Percentiles rank a stretch among this genome's conserved stretches.
phyloP scores from a whole-genome alignment of 257 asterid species.

The Solanum rostratum region DNA sequence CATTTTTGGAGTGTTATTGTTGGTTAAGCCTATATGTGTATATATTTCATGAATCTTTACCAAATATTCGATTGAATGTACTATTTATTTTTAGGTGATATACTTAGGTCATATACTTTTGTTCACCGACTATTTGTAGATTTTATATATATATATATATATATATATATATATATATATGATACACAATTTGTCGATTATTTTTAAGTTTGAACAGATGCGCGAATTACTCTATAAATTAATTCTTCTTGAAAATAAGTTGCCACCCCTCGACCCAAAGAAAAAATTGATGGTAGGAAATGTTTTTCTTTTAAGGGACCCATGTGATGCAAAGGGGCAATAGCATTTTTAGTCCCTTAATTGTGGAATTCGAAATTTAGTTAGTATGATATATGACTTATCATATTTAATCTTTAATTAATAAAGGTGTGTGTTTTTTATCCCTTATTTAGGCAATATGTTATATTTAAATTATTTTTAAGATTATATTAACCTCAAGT shows the following conservation, averaged over 20 bases:
- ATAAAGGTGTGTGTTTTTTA: background rate
- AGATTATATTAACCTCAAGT: background rate
- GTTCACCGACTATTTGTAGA: too few species aligned
- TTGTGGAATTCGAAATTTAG: background rate
- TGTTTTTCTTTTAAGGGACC: background rate
- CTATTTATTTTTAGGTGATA: too few species aligned
- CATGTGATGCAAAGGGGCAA: background rate
- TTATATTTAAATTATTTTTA: background rate
- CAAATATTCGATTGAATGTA: too few species aligned
- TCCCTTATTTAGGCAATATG: background rate
- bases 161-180: too few species aligned
- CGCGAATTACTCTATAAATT: background rate
- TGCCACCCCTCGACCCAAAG: fast-evolving
- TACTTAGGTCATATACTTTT: too few species aligned
- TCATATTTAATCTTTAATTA: background rate
- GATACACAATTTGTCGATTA: background rate
- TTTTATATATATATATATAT: background rate
- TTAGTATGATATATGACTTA: background rate
- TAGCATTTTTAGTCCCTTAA: background rate
- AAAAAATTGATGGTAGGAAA: background rate
- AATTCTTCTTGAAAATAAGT: background rate
- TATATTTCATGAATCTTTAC: too few species aligned
- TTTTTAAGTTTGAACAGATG: background rate
- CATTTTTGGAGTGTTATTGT: too few species aligned
- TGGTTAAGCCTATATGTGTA: too few species aligned